Evolutionary conservation across 306 rosid genomes (phyloP).

Genomic region (Sicyos edulis): DNA sequence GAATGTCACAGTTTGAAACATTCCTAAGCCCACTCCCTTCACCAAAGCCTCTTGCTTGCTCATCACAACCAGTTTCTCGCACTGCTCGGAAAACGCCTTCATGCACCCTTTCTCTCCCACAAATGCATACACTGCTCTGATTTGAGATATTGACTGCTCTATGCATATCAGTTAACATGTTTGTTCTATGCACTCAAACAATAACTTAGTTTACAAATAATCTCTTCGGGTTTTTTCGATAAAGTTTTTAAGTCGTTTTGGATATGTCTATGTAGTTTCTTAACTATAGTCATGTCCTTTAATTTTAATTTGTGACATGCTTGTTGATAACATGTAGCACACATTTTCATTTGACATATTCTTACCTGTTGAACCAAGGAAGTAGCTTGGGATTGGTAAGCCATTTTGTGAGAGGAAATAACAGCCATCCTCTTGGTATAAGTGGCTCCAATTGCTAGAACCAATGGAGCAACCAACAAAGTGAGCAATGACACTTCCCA

Average conservation of each 20-base stretch:
- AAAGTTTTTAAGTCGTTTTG: background rate
- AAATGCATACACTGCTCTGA: conserved; percentile 80
- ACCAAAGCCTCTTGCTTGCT: conserved; percentile 74
- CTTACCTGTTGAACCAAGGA: conserved; percentile 75
- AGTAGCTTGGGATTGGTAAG: conserved; percentile 59
- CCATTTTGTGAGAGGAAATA: conserved; percentile 52
- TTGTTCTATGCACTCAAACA: background rate
- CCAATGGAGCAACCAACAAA: conserved; percentile 61
- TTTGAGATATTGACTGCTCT: conserved; percentile 67
- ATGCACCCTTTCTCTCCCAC: conserved; percentile 62
- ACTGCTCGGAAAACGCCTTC: conserved; percentile 46
- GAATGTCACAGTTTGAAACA: conserved; percentile 71
- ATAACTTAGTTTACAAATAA: background rate
- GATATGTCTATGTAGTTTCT: background rate
- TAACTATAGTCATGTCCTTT: background rate
- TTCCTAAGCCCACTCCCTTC: conserved; percentile 83
- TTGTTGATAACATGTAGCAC: no score
- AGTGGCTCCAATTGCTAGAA: conserved; percentile 69
- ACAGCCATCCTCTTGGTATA: conserved; percentile 69
- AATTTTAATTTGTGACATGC: background rate
- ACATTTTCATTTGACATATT: no score
- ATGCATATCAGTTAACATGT: conserved; percentile 6
- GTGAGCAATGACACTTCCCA: conserved; percentile 70
- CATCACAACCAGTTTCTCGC: conserved; percentile 42
- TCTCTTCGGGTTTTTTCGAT: background rate